Base-by-base conservation (phyloP, 176 grass and related monocot genomes). In the Oropetium thomaeum region DNA sequence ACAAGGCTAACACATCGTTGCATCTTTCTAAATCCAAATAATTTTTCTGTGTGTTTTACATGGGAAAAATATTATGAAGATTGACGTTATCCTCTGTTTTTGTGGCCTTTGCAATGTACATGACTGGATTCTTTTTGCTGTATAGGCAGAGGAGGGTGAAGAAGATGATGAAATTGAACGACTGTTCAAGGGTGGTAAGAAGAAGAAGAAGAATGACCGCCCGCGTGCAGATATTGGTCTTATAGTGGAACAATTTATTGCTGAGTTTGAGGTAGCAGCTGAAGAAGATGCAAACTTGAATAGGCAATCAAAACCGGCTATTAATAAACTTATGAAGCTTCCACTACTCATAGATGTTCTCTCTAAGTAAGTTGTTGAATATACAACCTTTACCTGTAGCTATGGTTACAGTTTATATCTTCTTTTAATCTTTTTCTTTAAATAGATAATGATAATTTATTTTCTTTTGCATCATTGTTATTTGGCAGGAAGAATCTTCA, bases 201-300 rank as follows among this genome's bases (percentile, higher is more conserved):
- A 94, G 49, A 99, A 95, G 67, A 95, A 90, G 79, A 99, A 95
- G 71, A 92, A 84, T 62, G 96, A 99, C 39, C 88, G 90, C 48
- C 86, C 91, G 5, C 96, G 84, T 79, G 86, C 84, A 72, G 91
- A 99, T 79, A 94, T 99, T 83, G 89, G 89, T 78, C 73, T 92
- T 81, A 88, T 99, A 57, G 86, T 99, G 32, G 96, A 99, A 64
- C 92, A 99, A 54, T 76, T 95, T 58, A 99, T 99, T 86, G 96
- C 91, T 55, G 89, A 99, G 79, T 88, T 99, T 10, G 96, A 99
- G 76, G 96, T 99, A 19, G 83, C 85, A 8, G 85, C 91, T 69
- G 96, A 99, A 84, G 91, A 95, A 86, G 96, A 99, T 90, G 96
- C 96, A 26, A 93, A 84, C 76, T 51, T 99, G 78, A 92, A 99